Conservation (phyloP, 768 basidiomycete species). For the Suillus ampliporus region DNA sequence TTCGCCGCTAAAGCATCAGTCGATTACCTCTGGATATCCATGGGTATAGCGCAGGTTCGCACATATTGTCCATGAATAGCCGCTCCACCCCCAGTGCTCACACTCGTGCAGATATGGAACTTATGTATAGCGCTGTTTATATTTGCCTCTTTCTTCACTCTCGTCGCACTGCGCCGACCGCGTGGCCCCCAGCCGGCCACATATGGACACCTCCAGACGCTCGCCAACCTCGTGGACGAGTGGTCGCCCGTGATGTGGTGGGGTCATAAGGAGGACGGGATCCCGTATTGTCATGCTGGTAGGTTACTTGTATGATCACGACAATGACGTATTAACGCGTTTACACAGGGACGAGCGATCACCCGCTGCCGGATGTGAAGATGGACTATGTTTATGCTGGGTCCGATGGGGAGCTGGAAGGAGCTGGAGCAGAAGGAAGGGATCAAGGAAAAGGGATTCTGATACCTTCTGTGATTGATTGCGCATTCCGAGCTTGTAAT, state of each 20-base stretch:
- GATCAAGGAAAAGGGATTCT: conserved; percentile 48
- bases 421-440: conserved; percentile 48
- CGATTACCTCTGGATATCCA: conserved; percentile 19
- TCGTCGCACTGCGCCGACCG: conserved; percentile 22
- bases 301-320: neutral
- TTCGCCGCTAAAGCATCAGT: too few species aligned
- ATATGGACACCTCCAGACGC: conserved; percentile 40
- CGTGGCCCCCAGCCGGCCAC: conserved; percentile 34
- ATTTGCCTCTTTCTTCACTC: conserved; percentile 23
- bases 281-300: conserved; percentile 25
- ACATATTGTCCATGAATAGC: neutral
- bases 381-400: conserved; percentile 4
- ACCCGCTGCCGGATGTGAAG: conserved; percentile 4
- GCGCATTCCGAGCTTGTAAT: too few species aligned
- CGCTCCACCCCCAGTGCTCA: neutral
- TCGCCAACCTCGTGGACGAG: conserved; percentile 41
- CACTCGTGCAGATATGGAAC: conserved; percentile 29
- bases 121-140: conserved; percentile 25
- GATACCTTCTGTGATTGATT: conserved; percentile 51
- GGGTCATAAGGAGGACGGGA: conserved; percentile 26
- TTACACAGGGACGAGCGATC: conserved; percentile 1
- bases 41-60: conserved; percentile 35
- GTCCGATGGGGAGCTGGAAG: conserved; percentile 32
- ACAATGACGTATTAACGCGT: neutral
- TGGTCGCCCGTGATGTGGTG: conserved; percentile 40